Conservation (phyloP, 1,284 basidiomycete genomes). For the Tetrapyrgos nigripes region DNA sequence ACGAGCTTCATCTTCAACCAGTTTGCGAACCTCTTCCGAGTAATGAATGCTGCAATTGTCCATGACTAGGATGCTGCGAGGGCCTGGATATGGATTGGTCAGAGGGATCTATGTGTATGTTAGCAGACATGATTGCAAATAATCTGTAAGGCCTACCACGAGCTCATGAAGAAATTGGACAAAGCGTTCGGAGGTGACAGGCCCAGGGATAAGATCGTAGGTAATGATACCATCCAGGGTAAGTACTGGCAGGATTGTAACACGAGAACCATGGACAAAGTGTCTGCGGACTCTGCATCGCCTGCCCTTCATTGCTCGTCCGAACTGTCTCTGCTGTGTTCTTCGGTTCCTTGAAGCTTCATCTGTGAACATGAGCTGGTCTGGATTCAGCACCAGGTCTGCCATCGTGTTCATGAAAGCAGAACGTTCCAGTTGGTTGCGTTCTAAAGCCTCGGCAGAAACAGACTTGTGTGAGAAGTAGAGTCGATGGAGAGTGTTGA, state of each 20-base stretch:
- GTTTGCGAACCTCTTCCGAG: constrained; percentile 10
- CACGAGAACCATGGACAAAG: constrained; percentile 24
- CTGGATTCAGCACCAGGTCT: too few species aligned
- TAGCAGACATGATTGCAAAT: constrained; percentile 20
- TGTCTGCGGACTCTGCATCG: constrained; percentile 19
- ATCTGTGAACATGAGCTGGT: too few species aligned
- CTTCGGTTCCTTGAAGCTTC: too few species aligned
- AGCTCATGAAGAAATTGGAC: constrained; percentile 31
- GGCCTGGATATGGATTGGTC: too few species aligned
- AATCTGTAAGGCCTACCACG: constrained; percentile 25
- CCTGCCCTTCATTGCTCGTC: constrained; percentile 27
- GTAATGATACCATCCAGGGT: constrained; percentile 32
- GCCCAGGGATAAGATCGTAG: constrained; percentile 30
- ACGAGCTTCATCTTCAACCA: constrained; percentile 16
- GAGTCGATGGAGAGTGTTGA: too few species aligned
- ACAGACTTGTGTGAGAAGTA: too few species aligned
- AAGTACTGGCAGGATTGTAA: constrained; percentile 26
- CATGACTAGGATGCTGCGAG: too few species aligned
- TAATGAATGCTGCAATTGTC: constrained; percentile 18
- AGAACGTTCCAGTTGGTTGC: too few species aligned
- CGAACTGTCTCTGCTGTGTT: too few species aligned
- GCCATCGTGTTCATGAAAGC: too few species aligned
- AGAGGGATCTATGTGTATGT: constrained; percentile 5
- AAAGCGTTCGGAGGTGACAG: too few species aligned
- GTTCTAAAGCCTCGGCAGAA: too few species aligned